phyloP scores from a whole-genome alignment of 2,329 filamentous ascomycete species.

The Rutstroemia sp. region DNA sequence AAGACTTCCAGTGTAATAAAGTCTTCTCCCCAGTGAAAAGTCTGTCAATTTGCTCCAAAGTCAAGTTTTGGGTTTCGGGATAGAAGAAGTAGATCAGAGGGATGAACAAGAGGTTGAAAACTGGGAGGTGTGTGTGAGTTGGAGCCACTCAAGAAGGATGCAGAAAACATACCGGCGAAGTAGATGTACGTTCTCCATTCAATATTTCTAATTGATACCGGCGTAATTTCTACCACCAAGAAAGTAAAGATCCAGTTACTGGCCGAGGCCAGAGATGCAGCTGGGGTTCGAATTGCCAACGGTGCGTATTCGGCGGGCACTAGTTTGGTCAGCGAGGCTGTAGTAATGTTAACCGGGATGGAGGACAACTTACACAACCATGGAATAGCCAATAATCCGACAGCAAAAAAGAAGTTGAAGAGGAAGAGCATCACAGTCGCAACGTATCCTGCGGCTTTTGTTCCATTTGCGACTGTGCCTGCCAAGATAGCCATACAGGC shows the following conservation, averaged over 20 bases:
- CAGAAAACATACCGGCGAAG: conserved; percentile 15
- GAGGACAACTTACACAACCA: conserved; percentile 39
- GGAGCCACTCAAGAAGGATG: not conserved
- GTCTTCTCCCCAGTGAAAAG: not conserved
- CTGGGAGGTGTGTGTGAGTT: not conserved
- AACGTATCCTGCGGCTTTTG: conserved; percentile 33
- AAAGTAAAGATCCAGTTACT: conserved; percentile 62
- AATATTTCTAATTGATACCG: conserved; percentile 30
- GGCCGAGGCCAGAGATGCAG: conserved; percentile 31
- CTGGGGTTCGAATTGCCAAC: conserved; percentile 24
- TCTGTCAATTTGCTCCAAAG: conserved; percentile 43
- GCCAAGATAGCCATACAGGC: conserved; percentile 56
- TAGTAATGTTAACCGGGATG: conserved; percentile 30
- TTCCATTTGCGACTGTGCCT: conserved; percentile 9
- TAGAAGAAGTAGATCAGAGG: conserved; percentile 40
- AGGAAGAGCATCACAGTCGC: conserved; percentile 28
- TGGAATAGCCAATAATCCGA: conserved; percentile 41
- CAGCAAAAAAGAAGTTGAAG: conserved; percentile 25
- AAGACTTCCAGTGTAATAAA: not conserved
- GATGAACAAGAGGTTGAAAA: conserved; percentile 21
- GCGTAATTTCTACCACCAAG: conserved; percentile 47
- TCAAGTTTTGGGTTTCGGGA: conserved; percentile 44
- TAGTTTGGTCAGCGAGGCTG: conserved; percentile 53
- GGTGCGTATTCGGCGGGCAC: conserved; percentile 31
- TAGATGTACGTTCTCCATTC: conserved; percentile 29